Evolutionary conservation across 768 basidiomycete genomes (phyloP), one percentile per base, ranked within the genome.

Genomic region (Cubamyces sp.): DNA sequence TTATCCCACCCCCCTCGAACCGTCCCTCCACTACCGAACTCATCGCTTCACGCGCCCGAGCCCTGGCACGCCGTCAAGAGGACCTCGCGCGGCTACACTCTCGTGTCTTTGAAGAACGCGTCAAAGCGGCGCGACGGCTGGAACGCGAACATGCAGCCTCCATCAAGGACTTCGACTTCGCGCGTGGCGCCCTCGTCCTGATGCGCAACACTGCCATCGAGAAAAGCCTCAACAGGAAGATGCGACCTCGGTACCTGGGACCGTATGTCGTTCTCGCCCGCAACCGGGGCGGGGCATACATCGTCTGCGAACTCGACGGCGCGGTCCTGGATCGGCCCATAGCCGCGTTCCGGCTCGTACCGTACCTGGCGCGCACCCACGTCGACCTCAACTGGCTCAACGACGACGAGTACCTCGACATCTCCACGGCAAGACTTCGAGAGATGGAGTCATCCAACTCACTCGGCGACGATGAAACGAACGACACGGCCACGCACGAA

Each of bases 141-240:
- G 64, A 68, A 39, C 37, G 40, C 3, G 60, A 65, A 16, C 64
- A 66, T 52, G 46, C 48, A 0, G 45, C 34, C 7, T 57, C 65
- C 0, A 72, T 76, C 21, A 59, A 55, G 11, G 66, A 73, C 47
- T 72, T 66, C 50, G 39, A 74, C 45, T 74, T 74, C 59, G 26
- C 57, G 25, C 70, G 66, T 5, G 73, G 75, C 8, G 57, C 46
- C 3, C 65, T 76, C 0, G 71, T 77, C 0, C 69, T 76, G 0
- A 60, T 75, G 1, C 64, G 71, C 5, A 74, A 75, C 57, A 70
- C 65, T 12, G 55, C 62, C 3, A 62, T 73, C 25, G 71, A 74
- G 43, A 68, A 65, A 18, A 41, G 60, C 1, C 60, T 71, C 3
- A 69, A 73, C 60, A 37, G 64, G 2, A 76, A 75, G 53, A 58